Percentiles rank a stretch among this genome's conserved stretches.
These are phyloP conservation scores for Penicillium turbatum DNA, from an alignment of 495 filamentous ascomycete species.

Conservation along the genomic window DNA sequence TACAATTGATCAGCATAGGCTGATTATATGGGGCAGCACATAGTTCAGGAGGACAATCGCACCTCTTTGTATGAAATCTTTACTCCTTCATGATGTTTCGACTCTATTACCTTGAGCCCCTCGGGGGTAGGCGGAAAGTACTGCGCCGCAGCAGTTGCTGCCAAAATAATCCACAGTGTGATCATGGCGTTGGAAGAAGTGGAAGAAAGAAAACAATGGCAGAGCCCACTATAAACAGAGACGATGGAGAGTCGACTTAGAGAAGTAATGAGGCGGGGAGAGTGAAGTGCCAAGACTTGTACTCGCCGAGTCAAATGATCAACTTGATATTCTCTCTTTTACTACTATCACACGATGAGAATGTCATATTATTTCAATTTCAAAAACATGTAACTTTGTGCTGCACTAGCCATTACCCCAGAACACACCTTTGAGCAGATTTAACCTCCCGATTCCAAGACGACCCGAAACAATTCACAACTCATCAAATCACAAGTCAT, in stretches of 20 bases:
- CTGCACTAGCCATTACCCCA: too few relatives aligned
- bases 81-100: constrained; percentile 54
- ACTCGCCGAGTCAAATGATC: background rate
- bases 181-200: constrained; percentile 2
- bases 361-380: too few relatives aligned
- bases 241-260: background rate
- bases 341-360: too few relatives aligned
- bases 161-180: constrained; percentile 16
- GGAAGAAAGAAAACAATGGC: background rate
- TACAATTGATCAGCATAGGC: constrained; percentile 11
- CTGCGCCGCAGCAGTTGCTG: constrained; percentile 24
- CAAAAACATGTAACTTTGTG: too few relatives aligned
- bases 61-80: constrained; percentile 64
- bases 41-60: background rate
- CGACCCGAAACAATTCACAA: too few relatives aligned
- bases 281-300: background rate
- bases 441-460: too few relatives aligned
- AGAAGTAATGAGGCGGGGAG: background rate
- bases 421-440: too few relatives aligned
- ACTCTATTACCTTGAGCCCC: constrained; percentile 50
- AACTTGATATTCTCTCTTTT: background rate
- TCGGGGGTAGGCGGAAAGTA: constrained; percentile 56
- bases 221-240: background rate
- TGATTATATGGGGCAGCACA: too few relatives aligned
- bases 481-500: too few relatives aligned